Evolutionary conservation across 345 rosid genomes (phyloP).

Genomic region (Trapa bicornis): DNA sequence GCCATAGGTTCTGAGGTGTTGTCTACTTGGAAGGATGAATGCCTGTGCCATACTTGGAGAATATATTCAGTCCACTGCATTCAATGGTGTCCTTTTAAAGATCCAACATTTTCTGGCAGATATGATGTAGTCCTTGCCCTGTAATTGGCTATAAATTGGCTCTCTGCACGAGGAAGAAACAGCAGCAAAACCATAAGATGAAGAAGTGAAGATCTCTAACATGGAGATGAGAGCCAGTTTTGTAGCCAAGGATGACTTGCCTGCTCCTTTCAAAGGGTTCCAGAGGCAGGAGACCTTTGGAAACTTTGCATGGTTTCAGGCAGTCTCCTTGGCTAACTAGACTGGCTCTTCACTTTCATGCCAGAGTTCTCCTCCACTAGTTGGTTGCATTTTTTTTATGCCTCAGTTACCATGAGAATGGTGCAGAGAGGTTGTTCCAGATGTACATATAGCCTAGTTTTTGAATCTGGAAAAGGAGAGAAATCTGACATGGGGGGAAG

Average conservation of each 20-base stretch:
- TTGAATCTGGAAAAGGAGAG: neutral
- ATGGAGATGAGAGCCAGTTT: conserved; percentile 2
- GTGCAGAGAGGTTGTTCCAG: neutral
- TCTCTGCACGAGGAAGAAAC: neutral
- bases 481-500: neutral
- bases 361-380: neutral
- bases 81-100: neutral
- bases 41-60: neutral
- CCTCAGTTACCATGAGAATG: neutral
- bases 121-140: neutral
- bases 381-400: neutral
- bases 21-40: neutral
- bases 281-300: neutral
- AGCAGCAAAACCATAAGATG: neutral
- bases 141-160: conserved; percentile 3
- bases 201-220: neutral
- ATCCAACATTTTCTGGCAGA: neutral
- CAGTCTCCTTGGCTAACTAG: conserved; percentile 5
- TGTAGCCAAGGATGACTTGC: conserved; percentile 9
- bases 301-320: neutral
- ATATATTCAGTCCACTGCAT: neutral
- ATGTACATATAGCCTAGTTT: neutral
- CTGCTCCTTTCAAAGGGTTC: neutral
- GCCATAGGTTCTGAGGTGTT: neutral
- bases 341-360: conserved; percentile 1